Evolutionary conservation across 768 basidiomycete genomes (phyloP), one percentile per base, ranked within the genome.

Genomic region (Neoboletus subvelutipes): DNA sequence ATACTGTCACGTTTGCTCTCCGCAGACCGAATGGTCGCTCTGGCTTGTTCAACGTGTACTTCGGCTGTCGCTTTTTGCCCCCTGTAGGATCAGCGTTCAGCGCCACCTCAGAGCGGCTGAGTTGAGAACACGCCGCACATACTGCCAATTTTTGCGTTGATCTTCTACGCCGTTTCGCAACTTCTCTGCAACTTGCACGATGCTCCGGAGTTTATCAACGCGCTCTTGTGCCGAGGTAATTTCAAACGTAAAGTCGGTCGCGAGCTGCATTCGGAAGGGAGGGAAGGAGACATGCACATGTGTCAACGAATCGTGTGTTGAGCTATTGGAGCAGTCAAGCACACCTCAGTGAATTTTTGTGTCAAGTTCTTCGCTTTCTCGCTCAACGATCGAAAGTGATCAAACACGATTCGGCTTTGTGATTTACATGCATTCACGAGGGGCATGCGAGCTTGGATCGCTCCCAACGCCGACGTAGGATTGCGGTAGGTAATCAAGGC

Each of bases 201-300:
- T 48, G 13, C 57, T 24, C 40, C 36, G 28, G 2, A 63, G 39
- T 37, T 22, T 50, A 3, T 50, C 50, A 3, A 52, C 37, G 13
- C 61, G 43, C 11, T 52, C 34, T 26, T 52, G 57, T 4, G 57
- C 53, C 43, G 18, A 0, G 33, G 39, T 0, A 7, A 59, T n/a
- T 31, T 63, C 42, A 37, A 54, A 63, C 6, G 56, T 63, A 17
- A 63, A 37, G 28, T 58, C 61, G 1, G 61, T 63, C 20, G 56
- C 42, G 31, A 63, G 50, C 61, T 63, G 33, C 28, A 37, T 9
- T 24, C 24, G 15, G 11, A 9, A 12, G 18, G 31, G 5, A 15
- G 22, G 20, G 28, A 45, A 39, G 36, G 18, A 5, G 28, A 11
- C 8, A 2, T 33, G 31, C 4, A 9, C 17, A 10, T n/a, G 5